Percentiles rank a stretch among this genome's conserved stretches.
These are phyloP conservation scores for Penicillium frequentans DNA, from an alignment of 2,329 filamentous ascomycete species.

Conservation along the genomic window DNA sequence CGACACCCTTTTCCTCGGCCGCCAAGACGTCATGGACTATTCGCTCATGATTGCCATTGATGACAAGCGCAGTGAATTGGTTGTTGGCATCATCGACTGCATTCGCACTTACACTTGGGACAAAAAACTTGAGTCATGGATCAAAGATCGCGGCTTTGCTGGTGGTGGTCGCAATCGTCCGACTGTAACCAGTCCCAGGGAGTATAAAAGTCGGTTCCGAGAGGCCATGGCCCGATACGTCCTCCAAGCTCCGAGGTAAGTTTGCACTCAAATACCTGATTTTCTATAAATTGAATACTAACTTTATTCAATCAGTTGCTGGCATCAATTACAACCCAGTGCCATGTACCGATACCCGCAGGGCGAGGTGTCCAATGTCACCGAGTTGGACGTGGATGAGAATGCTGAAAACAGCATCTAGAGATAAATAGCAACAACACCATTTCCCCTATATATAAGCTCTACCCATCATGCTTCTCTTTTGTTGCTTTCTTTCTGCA, in stretches of 20 bases:
- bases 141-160: constrained; percentile 90
- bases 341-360: constrained; percentile 31
- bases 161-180: constrained; percentile 78
- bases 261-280: background rate
- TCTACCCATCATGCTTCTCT: background rate
- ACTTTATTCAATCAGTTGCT: constrained; percentile 36
- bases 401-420: constrained; percentile 1
- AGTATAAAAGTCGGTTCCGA: constrained; percentile 93
- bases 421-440: background rate
- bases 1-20: constrained; percentile 89
- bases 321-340: constrained; percentile 46
- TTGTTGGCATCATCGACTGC: constrained; percentile 97
- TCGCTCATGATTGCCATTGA: constrained; percentile 98
- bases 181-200: constrained; percentile 94
- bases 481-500: background rate
- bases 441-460: background rate
- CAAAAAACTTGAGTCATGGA: constrained; percentile 99
- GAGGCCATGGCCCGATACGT: constrained; percentile 92
- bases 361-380: constrained; percentile 23
- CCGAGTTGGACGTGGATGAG: constrained; percentile 26
- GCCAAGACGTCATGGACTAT: constrained; percentile 99
- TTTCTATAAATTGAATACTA: background rate
- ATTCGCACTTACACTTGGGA: constrained; percentile 99
- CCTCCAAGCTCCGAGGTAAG: constrained; percentile 51
- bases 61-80: constrained; percentile 82